Conservation (phyloP, 1,284 basidiomycete species). For the Caloboletus firmus region DNA sequence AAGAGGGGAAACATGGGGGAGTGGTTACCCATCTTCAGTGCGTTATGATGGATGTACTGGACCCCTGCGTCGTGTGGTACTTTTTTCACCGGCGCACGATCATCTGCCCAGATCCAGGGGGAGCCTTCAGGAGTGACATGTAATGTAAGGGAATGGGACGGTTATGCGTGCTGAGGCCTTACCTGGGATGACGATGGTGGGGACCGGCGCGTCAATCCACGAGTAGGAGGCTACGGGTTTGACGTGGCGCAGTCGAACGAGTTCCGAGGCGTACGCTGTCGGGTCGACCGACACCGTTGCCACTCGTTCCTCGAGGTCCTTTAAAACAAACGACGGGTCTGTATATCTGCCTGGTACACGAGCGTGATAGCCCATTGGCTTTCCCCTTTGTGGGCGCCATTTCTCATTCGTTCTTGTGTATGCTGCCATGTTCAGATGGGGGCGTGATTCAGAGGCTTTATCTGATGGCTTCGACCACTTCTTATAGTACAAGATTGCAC, state of each 20-base stretch:
- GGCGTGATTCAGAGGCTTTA: neutral
- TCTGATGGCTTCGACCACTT: neutral
- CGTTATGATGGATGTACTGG: constrained; percentile 35
- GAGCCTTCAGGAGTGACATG: constrained; percentile 18
- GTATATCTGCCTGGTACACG: neutral
- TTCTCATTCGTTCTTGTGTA: constrained; percentile 6
- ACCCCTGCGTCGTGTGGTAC: constrained; percentile 32
- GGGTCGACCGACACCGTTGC: constrained; percentile 18
- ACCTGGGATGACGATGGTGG: constrained; percentile 37
- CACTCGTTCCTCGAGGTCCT: constrained; percentile 27
- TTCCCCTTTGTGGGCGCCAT: constrained; percentile 20
- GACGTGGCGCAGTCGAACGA: constrained; percentile 27
- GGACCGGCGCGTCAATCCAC: constrained; percentile 32
- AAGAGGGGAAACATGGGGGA: constrained; percentile 39
- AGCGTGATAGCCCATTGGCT: neutral
- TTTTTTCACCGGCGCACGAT: constrained; percentile 18
- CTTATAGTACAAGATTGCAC: neutral
- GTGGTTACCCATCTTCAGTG: constrained; percentile 30
- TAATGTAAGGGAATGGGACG: neutral
- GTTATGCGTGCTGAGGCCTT: neutral
- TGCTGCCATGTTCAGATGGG: constrained; percentile 23
- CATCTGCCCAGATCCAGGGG: constrained; percentile 34
- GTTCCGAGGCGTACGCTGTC: constrained; percentile 13
- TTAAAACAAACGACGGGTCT: constrained; percentile 17
- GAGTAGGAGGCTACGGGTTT: constrained; percentile 36